Evolutionary conservation across 192 early-diverging fungal genomes (phyloP).

Genomic region (Linnemannia zychae): DNA sequence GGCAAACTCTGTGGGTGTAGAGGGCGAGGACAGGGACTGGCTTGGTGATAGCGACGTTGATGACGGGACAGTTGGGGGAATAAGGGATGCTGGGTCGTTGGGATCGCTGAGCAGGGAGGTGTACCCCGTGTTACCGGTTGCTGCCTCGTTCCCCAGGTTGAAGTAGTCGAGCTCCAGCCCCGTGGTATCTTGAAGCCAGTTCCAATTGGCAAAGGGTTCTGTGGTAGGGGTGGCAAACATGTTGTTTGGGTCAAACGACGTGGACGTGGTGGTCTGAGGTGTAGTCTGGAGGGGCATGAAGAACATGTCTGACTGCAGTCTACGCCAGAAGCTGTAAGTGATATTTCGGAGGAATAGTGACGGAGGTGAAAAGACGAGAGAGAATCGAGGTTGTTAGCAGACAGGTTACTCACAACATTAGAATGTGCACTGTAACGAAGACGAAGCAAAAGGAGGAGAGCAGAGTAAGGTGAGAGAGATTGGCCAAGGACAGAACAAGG

Average conservation of each 20-base stretch:
- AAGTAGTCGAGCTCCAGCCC: constrained; percentile 1
- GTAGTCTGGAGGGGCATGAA: constrained; percentile 14
- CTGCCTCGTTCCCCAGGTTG: neutral
- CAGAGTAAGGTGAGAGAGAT: neutral
- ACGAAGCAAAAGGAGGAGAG: neutral
- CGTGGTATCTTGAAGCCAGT: constrained; percentile 9
- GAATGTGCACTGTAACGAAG: neutral
- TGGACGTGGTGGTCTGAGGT: constrained; percentile 4
- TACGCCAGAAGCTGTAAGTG: constrained; percentile 14
- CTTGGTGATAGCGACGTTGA: neutral
- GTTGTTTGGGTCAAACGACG: constrained; percentile 9
- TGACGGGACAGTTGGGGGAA: neutral
- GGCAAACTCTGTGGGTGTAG: neutral
- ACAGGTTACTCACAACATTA: neutral
- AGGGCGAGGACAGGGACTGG: neutral
- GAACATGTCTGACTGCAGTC: constrained; percentile 23
- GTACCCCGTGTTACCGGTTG: neutral
- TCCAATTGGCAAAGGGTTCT: constrained; percentile 6
- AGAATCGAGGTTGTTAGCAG: neutral
- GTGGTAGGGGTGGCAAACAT: neutral
- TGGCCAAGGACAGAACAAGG: constrained; percentile 1
- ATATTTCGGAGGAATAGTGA: neutral
- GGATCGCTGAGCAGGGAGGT: neutral
- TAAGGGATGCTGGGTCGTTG: neutral
- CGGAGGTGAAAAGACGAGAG: neutral